phyloP scores from a whole-genome alignment of 1,139 yeast species.

The Ogataea hybrid region DNA sequence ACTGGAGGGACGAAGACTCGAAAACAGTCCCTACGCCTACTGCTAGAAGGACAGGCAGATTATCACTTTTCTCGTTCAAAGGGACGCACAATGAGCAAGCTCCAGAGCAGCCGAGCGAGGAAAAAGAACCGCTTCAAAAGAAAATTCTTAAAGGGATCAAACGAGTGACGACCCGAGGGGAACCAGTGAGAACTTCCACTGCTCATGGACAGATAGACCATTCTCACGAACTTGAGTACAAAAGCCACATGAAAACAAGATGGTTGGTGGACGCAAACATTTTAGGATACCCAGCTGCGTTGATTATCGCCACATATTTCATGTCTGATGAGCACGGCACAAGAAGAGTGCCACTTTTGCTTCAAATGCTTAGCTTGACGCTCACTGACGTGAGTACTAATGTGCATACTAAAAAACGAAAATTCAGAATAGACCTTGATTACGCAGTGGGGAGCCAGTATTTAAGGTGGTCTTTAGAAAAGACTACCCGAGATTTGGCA shows the following conservation, averaged over 20 bases:
- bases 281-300: conserved; percentile 78
- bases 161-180: conserved; percentile 16
- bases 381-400: conserved; percentile 51
- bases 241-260: conserved; percentile 47
- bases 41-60: conserved; percentile 9
- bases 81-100: conserved; percentile 2
- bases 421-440: conserved; percentile 69
- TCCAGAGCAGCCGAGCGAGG: conserved; percentile 6
- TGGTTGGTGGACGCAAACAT: conserved; percentile 60
- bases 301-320: conserved; percentile 73
- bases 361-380: conserved; percentile 68
- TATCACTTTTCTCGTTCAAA: conserved; percentile 18
- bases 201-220: conserved; percentile 15
- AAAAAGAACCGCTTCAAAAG: conserved; percentile 17
- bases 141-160: conserved; percentile 18
- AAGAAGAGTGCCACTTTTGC: conserved; percentile 76
- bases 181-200: conserved; percentile 10
- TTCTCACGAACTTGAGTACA: conserved; percentile 21
- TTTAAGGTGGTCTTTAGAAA: conserved; percentile 76
- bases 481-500: conserved; percentile 68
- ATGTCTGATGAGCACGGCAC: conserved; percentile 75
- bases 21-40: conserved; percentile 3
- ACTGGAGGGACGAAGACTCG: not conserved
- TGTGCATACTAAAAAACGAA: conserved; percentile 46
- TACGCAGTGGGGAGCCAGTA: conserved; percentile 86